Base-by-base conservation (phyloP, 1,284 basidiomycete species). In the Cerioporus squamosus region DNA sequence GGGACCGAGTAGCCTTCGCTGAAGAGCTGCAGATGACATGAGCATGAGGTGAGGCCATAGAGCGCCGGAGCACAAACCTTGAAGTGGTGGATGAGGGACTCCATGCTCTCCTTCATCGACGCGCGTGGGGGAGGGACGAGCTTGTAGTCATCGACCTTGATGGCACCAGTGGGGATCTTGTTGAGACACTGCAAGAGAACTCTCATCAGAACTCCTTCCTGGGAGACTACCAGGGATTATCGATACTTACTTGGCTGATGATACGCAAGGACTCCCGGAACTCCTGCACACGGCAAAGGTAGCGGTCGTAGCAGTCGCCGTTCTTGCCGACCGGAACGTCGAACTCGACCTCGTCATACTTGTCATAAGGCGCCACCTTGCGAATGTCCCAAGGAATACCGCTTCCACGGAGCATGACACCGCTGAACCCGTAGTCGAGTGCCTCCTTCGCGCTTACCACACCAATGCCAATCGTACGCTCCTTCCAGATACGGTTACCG, bases 71-170 rank as follows among this genome's bases (percentile, higher is more conserved):
- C 9, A 69, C 72, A 23, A 62, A 84, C 90, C 83, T 98, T 98
- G 82, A 99, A 99, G 81, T 99, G 97, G 76, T 98, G 96, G 69
- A 98, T 98, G 64, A 98, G 84, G 14, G 91, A 88, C 78, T 98
- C 94, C 96, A 98, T 98, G 75, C 88, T 94, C 81, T 99, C 97
- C 80, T 99, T 99, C 97, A 99, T 99, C 51, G 88, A 90, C 2
- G 97, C 95, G 62, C 97, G 88, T 18, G 97, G 95, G 42, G 97
- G 97, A n/a, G 97, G 95, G 1, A 93, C 91, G 62, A 98, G 88
- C 79, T 98, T 99, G 81, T 98, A 91, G 79, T 98, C 97, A 72
- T 99, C 97, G 31, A 98, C 88, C 80, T 97, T 98, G 80, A 95
- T 78, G 46, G 88, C 94, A 47, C 97, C 97, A 5, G 89, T 82